A percentile compares a stretch with the other conserved stretches of the same genome.
phyloP scores from a whole-genome alignment of 148 eudicot genomes.

The Cornus controversa region DNA sequence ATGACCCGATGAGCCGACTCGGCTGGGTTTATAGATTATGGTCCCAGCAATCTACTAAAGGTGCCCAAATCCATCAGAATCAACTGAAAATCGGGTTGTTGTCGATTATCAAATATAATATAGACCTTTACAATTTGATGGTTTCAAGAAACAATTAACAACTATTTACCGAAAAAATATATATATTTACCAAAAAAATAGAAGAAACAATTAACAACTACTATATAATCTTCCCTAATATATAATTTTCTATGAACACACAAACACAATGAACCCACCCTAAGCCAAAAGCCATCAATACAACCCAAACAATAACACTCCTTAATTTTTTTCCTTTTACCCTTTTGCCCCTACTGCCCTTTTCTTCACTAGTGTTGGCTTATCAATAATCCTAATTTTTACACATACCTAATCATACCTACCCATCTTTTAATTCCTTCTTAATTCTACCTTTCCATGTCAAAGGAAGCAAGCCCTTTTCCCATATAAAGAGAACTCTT shows the following conservation, averaged over 20 bases:
- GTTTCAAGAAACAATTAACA: not conserved
- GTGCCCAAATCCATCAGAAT: not conserved
- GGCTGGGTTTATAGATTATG: too few species aligned
- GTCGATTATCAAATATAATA: too few species aligned
- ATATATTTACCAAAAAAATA: too few species aligned
- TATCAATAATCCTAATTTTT: not conserved
- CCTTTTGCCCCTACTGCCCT: not conserved
- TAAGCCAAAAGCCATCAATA: constrained; percentile 1
- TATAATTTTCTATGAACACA: not conserved
- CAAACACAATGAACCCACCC: not conserved
- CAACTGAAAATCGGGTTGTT: not conserved
- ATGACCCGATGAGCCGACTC: too few species aligned
- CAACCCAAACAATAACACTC: constrained; percentile 3
- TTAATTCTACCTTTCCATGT: constrained; percentile 68
- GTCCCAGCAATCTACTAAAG: not conserved
- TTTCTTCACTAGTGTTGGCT: not conserved
- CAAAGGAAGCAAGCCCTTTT: constrained; percentile 31
- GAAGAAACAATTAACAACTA: not conserved
- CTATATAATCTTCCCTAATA: not conserved
- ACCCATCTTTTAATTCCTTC: not conserved
- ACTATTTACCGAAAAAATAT: too few species aligned
- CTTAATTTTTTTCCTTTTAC: not conserved
- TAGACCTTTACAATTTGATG: not conserved
- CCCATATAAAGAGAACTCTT: constrained; percentile 34
- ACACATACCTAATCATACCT: not conserved